A percentile compares a stretch with the other conserved stretches of the same genome.
Conservation (phyloP, 2,329 filamentous ascomycete species). For the Paecilomyces formosus region DNA sequence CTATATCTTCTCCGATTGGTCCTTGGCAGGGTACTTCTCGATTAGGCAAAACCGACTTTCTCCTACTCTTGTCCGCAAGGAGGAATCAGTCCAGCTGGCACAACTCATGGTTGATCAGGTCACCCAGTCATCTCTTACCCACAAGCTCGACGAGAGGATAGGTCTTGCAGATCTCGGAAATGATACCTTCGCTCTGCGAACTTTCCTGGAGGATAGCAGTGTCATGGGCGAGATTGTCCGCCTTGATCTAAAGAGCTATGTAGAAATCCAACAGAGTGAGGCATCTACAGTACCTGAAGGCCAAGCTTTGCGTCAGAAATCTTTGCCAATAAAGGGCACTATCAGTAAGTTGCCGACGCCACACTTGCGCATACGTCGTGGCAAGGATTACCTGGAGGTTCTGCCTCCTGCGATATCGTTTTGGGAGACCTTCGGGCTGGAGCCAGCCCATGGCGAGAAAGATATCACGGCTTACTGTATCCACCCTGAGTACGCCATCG, state of each 20-base stretch:
- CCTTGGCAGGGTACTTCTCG: slow-evolving; percentile 32
- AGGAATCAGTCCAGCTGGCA: slow-evolving; percentile 30
- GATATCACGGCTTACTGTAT: slow-evolving; percentile 52
- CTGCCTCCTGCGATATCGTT: slow-evolving; percentile 51
- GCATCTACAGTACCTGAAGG: slow-evolving; percentile 4
- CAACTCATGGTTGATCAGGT: slow-evolving; percentile 37
- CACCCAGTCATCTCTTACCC: slow-evolving; percentile 37
- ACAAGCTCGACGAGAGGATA: slow-evolving; percentile 20
- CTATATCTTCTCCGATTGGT: slow-evolving; percentile 32
- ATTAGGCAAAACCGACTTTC: slow-evolving; percentile 21
- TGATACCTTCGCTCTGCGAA: slow-evolving; percentile 15
- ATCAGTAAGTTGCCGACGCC: slow-evolving; percentile 42
- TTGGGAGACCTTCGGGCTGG: slow-evolving; percentile 55
- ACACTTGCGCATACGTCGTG: slow-evolving; percentile 48
- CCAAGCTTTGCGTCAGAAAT: slow-evolving; percentile 11
- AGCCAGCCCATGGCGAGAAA: slow-evolving; percentile 49
- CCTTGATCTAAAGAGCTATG: slow-evolving; percentile 30
- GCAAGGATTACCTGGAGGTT: slow-evolving; percentile 46
- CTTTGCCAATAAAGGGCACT: slow-evolving; percentile 21
- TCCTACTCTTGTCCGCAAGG: slow-evolving; percentile 25
- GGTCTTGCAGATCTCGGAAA: slow-evolving; percentile 20
- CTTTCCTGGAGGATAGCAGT: slow-evolving; percentile 19
- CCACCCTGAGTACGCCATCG: slow-evolving; percentile 42
- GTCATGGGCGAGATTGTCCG: slow-evolving; percentile 22
- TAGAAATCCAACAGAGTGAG: slow-evolving; percentile 23